Conservation (phyloP, 2,329 filamentous ascomycete genomes). For the Venturia pyrina region DNA sequence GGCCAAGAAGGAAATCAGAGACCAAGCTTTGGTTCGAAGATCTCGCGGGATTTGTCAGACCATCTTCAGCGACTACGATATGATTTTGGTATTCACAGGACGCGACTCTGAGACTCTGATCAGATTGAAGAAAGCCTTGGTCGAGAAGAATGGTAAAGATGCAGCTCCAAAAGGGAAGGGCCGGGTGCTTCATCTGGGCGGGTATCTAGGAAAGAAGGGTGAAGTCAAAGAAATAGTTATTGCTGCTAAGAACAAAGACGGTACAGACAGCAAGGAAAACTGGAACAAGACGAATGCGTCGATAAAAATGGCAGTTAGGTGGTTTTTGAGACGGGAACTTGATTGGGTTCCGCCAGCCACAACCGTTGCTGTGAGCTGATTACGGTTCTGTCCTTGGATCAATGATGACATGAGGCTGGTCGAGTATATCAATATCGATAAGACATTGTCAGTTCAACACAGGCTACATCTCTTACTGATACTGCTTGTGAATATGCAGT, state of each 20-base stretch:
- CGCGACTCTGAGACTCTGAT: neutral
- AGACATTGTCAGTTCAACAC: no score
- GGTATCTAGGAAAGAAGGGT: conserved; percentile 1
- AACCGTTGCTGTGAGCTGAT: neutral
- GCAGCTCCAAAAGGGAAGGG: conserved; percentile 2
- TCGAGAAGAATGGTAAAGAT: neutral
- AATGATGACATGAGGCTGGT: neutral
- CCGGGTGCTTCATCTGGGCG: neutral
- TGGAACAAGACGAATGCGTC: conserved; percentile 7
- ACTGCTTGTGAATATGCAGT: neutral
- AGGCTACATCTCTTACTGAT: neutral
- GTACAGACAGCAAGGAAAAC: conserved; percentile 7
- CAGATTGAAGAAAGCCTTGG: conserved; percentile 1
- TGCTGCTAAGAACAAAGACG: conserved; percentile 6
- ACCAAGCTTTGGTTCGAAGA: neutral
- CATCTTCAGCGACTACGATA: conserved; percentile 9
- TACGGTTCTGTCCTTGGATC: neutral
- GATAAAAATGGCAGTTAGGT: conserved; percentile 5
- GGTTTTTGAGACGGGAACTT: conserved; percentile 3
- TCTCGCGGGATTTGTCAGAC: neutral
- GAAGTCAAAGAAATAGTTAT: neutral
- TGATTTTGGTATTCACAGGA: conserved; percentile 7
- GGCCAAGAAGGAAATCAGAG: conserved; percentile 6
- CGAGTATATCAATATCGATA: neutral
- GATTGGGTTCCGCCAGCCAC: neutral